These are phyloP conservation scores for Zoysia matrella DNA, from an alignment of 202 grass and related monocot genomes.

Conservation along the genomic window DNA sequence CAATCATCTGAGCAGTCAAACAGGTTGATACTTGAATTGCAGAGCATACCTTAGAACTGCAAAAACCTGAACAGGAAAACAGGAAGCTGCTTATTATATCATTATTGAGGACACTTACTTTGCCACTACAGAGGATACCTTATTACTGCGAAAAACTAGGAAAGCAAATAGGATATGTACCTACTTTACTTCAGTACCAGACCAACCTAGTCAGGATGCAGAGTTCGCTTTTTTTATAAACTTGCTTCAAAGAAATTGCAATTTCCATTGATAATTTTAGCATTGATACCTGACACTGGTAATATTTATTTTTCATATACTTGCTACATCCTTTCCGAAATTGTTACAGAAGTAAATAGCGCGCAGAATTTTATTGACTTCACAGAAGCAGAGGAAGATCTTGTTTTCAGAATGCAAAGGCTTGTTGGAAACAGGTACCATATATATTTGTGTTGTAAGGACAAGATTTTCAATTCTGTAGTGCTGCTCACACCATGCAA, in stretches of 20 bases:
- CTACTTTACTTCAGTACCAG: constrained; percentile 8
- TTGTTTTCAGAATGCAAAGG: constrained; percentile 57
- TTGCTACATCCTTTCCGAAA: constrained; percentile 23
- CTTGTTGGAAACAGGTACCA: constrained; percentile 59
- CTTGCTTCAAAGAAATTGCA: background rate
- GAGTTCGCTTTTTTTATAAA: background rate
- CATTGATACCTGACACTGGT: background rate
- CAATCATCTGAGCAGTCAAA: background rate
- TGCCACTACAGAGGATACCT: background rate
- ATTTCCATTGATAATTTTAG: constrained; percentile 6
- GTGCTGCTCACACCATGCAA: constrained; percentile 31
- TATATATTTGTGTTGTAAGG: constrained; percentile 13
- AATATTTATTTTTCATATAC: background rate
- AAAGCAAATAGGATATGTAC: background rate
- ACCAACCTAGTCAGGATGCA: constrained; percentile 19
- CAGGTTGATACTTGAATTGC: background rate
- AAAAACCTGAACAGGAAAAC: background rate
- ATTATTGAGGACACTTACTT: background rate
- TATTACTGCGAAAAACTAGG: background rate
- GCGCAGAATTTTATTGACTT: constrained; percentile 45
- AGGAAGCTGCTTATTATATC: background rate
- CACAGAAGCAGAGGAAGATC: constrained; percentile 62
- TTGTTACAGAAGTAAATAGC: constrained; percentile 43
- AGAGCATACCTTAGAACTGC: background rate
- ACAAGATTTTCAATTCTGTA: constrained; percentile 2